Percentiles rank a stretch among this genome's conserved stretches.
phyloP scores from a whole-genome alignment of 306 rosid genomes.

The Trichosanthes cucumerina region DNA sequence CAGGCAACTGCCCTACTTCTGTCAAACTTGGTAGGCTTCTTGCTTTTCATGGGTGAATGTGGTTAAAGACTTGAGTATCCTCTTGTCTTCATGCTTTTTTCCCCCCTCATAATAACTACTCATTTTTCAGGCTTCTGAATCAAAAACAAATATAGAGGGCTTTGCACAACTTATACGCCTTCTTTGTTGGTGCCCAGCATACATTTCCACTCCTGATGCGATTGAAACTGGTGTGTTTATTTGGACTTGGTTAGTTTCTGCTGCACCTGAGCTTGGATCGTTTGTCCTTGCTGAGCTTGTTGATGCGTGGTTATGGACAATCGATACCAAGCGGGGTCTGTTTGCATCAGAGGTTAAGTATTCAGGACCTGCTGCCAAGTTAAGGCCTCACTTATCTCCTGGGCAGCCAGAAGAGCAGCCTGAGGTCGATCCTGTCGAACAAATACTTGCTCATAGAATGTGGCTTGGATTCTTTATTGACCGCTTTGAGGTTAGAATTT shows the following conservation, averaged over 20 bases:
- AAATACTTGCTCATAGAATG: conserved; percentile 85
- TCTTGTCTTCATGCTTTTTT: conserved; percentile 9
- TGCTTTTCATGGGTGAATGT: conserved; percentile 10
- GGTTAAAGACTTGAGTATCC: conserved; percentile 1
- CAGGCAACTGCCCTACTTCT: conserved; percentile 93
- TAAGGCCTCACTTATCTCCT: conserved; percentile 81
- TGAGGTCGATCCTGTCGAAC: conserved; percentile 64
- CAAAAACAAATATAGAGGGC: conserved; percentile 78
- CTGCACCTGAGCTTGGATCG: conserved; percentile 91
- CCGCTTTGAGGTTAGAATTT: conserved; percentile 86
- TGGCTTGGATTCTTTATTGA: conserved; percentile 98
- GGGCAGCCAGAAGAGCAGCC: conserved; percentile 86
- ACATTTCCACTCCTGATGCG: conserved; percentile 77
- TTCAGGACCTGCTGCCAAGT: conserved; percentile 86
- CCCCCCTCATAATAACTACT: conserved; percentile 16
- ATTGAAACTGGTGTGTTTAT: conserved; percentile 95
- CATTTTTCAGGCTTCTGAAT: conserved; percentile 65
- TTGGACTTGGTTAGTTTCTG: conserved; percentile 99
- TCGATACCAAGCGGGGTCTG: conserved; percentile 87
- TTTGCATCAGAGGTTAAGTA: conserved; percentile 69
- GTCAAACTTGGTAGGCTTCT: conserved; percentile 69
- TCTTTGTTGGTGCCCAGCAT: conserved; percentile 99
- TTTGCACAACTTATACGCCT: conserved; percentile 98
- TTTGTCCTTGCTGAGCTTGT: conserved; percentile 96
- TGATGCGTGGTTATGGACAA: conserved; percentile 99